These are phyloP conservation scores for Ustilago curta DNA, from an alignment of 1,284 basidiomycete species.

Conservation along the genomic window DNA sequence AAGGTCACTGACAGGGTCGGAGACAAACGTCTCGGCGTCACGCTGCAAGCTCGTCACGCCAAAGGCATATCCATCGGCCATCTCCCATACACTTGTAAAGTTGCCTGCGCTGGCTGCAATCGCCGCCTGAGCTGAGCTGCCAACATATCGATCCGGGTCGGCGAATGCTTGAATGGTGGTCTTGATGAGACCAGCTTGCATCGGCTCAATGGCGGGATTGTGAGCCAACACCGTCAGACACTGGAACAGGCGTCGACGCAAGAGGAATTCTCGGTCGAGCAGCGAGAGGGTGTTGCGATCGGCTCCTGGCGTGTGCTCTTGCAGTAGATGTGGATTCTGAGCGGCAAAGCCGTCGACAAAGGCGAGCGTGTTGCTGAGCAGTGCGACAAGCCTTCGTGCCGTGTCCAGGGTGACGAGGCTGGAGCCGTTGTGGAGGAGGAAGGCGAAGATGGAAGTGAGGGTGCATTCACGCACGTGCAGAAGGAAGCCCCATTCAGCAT, in stretches of 20 bases:
- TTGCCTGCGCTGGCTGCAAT: conserved; percentile 87
- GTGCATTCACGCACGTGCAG: conserved; percentile 91
- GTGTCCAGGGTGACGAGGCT: conserved; percentile 89
- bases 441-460: conserved; percentile 86
- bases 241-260: conserved; percentile 86
- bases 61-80: conserved; percentile 88
- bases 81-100: conserved; percentile 88
- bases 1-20: conserved; percentile 43
- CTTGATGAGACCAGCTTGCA: conserved; percentile 84
- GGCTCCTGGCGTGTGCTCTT: conserved; percentile 60
- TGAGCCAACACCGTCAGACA: conserved; percentile 87
- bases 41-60: conserved; percentile 81
- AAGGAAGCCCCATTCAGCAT: conserved; percentile 88
- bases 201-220: conserved; percentile 80
- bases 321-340: conserved; percentile 66
- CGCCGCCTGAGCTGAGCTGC: conserved; percentile 89
- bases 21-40: conserved; percentile 63
- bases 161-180: conserved; percentile 86
- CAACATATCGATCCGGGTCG: conserved; percentile 77
- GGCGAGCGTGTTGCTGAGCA: conserved; percentile 88
- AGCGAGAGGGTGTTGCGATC: conserved; percentile 74
- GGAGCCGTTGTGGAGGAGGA: conserved; percentile 78
- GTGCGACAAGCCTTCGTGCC: conserved; percentile 83
- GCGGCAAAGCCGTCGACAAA: conserved; percentile 79
- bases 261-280: conserved; percentile 82